phyloP scores from a whole-genome alignment of 1,284 basidiomycete genomes.

The Sanghuangporus sanghuang region DNA sequence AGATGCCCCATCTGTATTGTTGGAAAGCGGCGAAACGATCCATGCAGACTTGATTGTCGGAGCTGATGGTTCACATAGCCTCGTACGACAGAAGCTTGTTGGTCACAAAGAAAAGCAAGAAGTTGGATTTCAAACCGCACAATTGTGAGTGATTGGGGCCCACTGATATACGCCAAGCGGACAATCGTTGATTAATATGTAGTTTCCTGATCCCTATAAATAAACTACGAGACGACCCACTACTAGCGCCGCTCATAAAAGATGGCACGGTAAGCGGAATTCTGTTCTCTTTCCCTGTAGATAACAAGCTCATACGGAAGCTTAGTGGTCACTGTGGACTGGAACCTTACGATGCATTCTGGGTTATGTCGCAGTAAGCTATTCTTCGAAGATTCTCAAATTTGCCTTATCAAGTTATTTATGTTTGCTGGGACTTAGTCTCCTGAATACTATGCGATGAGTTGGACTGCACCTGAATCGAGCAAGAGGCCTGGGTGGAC shows the following conservation, averaged over 20 bases:
- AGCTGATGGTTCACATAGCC: slow-evolving; percentile 50
- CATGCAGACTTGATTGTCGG: slow-evolving; percentile 57
- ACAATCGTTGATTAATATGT: not conserved
- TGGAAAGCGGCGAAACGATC: slow-evolving; percentile 42
- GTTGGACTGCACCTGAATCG: not conserved
- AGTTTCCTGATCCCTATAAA: slow-evolving; percentile 6
- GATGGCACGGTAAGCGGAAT: slow-evolving; percentile 8
- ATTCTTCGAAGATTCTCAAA: not conserved
- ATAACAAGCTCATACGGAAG: not conserved
- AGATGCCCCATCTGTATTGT: slow-evolving; percentile 29
- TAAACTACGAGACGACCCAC: slow-evolving; percentile 9
- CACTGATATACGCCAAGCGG: not conserved
- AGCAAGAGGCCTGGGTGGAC: not conserved
- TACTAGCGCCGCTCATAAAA: slow-evolving; percentile 1
- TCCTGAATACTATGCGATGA: not conserved
- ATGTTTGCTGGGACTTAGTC: not conserved
- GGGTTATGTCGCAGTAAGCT: slow-evolving; percentile 5
- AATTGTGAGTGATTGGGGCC: slow-evolving; percentile 1
- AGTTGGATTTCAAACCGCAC: slow-evolving; percentile 1
- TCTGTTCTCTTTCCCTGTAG: not conserved
- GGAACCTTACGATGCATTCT: slow-evolving; percentile 3
- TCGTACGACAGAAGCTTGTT: slow-evolving; percentile 28
- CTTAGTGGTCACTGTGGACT: slow-evolving; percentile 13
- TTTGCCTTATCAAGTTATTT: not conserved
- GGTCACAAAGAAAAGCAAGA: slow-evolving; percentile 5